Base-by-base conservation (phyloP, 2,329 filamentous ascomycete genomes). In the Zarea fungicola region DNA sequence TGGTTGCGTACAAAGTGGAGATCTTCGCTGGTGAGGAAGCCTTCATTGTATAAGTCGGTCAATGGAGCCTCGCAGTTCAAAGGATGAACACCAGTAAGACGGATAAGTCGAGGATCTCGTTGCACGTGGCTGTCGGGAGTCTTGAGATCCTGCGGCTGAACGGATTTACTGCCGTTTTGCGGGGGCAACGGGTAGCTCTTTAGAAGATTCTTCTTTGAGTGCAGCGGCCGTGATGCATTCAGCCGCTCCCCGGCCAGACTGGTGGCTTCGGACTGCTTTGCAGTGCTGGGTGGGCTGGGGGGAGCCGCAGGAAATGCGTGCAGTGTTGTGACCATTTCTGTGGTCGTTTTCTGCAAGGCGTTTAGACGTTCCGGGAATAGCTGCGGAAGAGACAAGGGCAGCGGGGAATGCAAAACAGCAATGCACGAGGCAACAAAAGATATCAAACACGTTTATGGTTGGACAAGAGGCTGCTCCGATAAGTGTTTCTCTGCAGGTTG, bases 201-300 rank as follows among this genome's bases (percentile, higher is more conserved):
- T 21, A 49, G 37, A 13, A 42, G 46, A 31, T 21, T 40, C 22
- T 36, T 35, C 21, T 28, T 36, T 8, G 46, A 36, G 13, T 49
- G 39, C 2, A 42, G 32, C 6, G 31, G 19, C 31, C 19, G 29
- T 6, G 37, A 19, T 16, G 21, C 19, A 10, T n/a, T n/a, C 31
- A 34, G 42, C 22, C 16, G 31, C 31, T 35, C 59, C 5, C 21
- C 65, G 18, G 64, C 62, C 6, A 45, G 55, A 11, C 54, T 62
- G 2, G 55, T 50, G 2, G 41, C 19, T 11, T 59, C 60, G 3
- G 51, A 56, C 18, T 53, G 54, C n/a, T 57, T 66, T 6, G 29
- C 53, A 14, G 42, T 44, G 3, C 19, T 21, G n/a, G 42, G 42
- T 22, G 42, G 42, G 31, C 42, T 44, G 9, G 42, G 42, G 10